Conservation (phyloP, 2,329 filamentous ascomycete genomes). For the Nemania abortiva region DNA sequence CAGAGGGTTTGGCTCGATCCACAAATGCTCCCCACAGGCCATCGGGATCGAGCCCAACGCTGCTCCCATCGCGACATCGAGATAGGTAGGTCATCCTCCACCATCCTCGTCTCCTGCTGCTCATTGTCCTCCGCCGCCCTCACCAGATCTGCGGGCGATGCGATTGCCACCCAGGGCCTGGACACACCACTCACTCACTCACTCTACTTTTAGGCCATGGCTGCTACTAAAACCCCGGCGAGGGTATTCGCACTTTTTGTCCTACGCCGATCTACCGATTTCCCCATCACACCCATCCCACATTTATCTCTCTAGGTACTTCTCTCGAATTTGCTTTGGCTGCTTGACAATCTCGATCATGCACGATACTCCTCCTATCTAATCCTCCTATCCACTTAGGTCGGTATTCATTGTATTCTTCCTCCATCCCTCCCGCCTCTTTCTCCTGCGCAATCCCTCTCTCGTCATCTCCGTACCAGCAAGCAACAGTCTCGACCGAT, state of each 20-base stretch:
- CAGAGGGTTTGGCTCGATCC: constrained; percentile 42
- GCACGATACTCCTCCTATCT: constrained; percentile 16
- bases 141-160: neutral
- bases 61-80: constrained; percentile 33
- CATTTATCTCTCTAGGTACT: too few relatives aligned
- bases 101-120: too few relatives aligned
- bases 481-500: neutral
- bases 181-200: neutral
- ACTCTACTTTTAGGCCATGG: constrained; percentile 10
- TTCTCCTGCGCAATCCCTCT: neutral
- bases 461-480: neutral
- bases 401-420: neutral
- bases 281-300: neutral
- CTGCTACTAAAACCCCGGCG: constrained; percentile 24
- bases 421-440: neutral
- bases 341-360: constrained; percentile 24
- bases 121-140: constrained; percentile 5
- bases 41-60: constrained; percentile 41
- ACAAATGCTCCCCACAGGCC: constrained; percentile 31
- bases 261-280: constrained; percentile 3
- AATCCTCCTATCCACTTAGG: neutral
- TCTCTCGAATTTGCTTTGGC: neutral
- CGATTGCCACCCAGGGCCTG: constrained; percentile 17
- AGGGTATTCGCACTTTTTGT: constrained; percentile 26
- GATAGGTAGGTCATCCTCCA: too few relatives aligned